These are phyloP conservation scores for Rhododendron vialii DNA, from an alignment of 148 eudicot genomes.

Conservation along the genomic window DNA sequence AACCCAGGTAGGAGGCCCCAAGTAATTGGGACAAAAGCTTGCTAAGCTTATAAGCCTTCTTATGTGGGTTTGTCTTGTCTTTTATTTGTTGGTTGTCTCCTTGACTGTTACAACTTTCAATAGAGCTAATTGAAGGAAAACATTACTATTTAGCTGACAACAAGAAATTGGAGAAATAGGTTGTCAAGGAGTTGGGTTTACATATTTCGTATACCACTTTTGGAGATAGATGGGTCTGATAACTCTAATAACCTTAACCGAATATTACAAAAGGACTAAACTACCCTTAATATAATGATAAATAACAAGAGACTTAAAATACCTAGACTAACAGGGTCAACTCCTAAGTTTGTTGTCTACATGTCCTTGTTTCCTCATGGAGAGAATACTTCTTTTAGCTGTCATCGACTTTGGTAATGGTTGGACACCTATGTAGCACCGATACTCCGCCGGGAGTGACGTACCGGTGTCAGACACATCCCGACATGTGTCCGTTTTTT, in stretches of 20 bases:
- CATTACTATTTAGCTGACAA: not conserved
- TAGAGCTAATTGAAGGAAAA: not conserved
- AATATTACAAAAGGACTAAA: too few species aligned
- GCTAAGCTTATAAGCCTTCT: not conserved
- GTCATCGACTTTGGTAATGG: not conserved
- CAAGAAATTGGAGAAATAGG: not conserved
- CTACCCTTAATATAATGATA: too few species aligned
- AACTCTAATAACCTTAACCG: too few species aligned
- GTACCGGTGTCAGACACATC: too few species aligned
- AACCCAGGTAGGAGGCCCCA: not conserved
- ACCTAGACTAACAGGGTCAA: not conserved
- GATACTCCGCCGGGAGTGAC: too few species aligned
- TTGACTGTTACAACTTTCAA: not conserved
- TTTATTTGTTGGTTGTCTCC: not conserved
- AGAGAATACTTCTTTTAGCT: not conserved
- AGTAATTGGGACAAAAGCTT: not conserved
- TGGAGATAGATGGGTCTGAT: not conserved
- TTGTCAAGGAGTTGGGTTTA: conserved; percentile 1
- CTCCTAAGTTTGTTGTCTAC: not conserved
- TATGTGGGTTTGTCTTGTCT: not conserved
- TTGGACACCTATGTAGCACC: not conserved
- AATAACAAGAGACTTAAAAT: too few species aligned
- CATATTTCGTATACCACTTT: not conserved
- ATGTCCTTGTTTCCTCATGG: not conserved
- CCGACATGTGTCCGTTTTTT: too few species aligned